phyloP scores from a whole-genome alignment of 1,284 basidiomycete genomes.

The Wallemia mellicola region DNA sequence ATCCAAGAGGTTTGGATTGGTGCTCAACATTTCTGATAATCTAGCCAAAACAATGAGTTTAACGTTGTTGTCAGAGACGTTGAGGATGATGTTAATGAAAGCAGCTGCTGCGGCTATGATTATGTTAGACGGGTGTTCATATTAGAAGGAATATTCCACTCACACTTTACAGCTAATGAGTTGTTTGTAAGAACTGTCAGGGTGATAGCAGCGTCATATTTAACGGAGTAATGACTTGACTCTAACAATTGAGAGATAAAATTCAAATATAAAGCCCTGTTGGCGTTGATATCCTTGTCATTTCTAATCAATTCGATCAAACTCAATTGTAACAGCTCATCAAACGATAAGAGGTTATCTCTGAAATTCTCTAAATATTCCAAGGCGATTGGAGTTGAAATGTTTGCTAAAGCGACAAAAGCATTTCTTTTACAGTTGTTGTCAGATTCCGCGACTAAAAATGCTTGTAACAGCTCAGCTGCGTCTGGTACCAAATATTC shows the following conservation, averaged over 20 bases:
- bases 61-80: slow-evolving; percentile 97
- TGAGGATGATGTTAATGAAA: slow-evolving; percentile 66
- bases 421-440: slow-evolving; percentile 93
- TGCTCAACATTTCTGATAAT: slow-evolving; percentile 49
- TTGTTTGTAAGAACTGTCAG: slow-evolving; percentile 86
- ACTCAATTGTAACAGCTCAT: slow-evolving; percentile 84
- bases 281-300: slow-evolving; percentile 52
- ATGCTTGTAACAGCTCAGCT: slow-evolving; percentile 83
- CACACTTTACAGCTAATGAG: slow-evolving; percentile 79
- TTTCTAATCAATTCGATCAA: slow-evolving; percentile 80
- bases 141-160: too few relatives aligned
- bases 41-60: slow-evolving; percentile 93
- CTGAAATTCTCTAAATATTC: slow-evolving; percentile 65
- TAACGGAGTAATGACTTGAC: slow-evolving; percentile 72
- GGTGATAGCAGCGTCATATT: slow-evolving; percentile 90
- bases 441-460: slow-evolving; percentile 88
- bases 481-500: slow-evolving; percentile 90
- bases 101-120: slow-evolving; percentile 52
- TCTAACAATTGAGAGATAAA: slow-evolving; percentile 84
- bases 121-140: too few relatives aligned
- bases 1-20: slow-evolving; percentile 75
- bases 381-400: slow-evolving; percentile 64
- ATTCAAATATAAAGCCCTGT: slow-evolving; percentile 64
- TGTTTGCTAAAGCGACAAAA: slow-evolving; percentile 74
- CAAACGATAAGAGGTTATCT: slow-evolving; percentile 54